These are phyloP conservation scores for Populus hybrid DNA, from an alignment of 441 rosid species.

Conservation along the genomic window DNA sequence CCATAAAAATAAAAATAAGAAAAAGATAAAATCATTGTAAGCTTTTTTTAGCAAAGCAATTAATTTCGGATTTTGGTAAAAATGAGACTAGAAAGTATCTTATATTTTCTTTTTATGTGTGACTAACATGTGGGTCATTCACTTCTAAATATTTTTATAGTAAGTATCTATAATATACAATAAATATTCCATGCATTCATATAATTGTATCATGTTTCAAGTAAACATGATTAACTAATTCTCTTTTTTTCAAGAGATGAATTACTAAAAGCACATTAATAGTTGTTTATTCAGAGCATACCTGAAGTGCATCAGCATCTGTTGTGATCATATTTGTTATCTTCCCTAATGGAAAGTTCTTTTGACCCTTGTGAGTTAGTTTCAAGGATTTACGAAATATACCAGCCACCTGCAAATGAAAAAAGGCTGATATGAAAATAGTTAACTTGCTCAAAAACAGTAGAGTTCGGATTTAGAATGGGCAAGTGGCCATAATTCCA, in stretches of 20 bases:
- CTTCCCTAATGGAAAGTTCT: slow-evolving; percentile 84
- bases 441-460: not conserved
- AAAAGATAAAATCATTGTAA: not conserved
- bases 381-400: slow-evolving; percentile 79
- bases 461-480: not conserved
- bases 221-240: not conserved
- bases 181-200: not conserved
- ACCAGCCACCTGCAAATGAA: slow-evolving; percentile 72
- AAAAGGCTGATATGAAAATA: slow-evolving; percentile 12
- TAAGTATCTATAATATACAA: not conserved
- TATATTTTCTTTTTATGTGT: not conserved
- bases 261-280: not conserved
- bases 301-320: slow-evolving; percentile 88
- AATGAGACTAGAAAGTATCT: not conserved
- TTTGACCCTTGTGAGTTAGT: slow-evolving; percentile 79
- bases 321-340: slow-evolving; percentile 95
- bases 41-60: not conserved
- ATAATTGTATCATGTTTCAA: not conserved
- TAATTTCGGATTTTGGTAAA: not conserved
- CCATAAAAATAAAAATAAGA: not conserved
- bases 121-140: not conserved
- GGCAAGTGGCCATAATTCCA: slow-evolving; percentile 2
- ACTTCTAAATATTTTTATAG: too few species aligned
- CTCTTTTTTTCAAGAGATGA: not conserved
- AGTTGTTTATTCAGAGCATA: slow-evolving; percentile 23